phyloP scores from a whole-genome alignment of 306 rosid genomes.

The Calophaca sinica region DNA sequence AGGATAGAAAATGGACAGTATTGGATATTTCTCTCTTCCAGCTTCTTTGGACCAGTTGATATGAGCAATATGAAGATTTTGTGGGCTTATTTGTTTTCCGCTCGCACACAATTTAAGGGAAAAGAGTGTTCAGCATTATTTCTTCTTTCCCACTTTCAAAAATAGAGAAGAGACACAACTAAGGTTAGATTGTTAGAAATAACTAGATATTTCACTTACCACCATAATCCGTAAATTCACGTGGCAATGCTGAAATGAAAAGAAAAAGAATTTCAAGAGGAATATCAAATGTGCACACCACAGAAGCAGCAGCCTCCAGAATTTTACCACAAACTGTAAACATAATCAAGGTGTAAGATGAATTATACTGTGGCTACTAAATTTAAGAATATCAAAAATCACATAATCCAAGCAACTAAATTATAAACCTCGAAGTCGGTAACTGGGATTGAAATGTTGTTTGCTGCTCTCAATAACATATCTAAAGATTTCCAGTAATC shows the following conservation, averaged over 20 bases:
- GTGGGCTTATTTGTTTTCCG: neutral
- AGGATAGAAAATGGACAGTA: neutral
- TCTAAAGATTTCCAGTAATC: conserved; percentile 73
- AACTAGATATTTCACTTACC: conserved; percentile 61
- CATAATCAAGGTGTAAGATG: conserved; percentile 44
- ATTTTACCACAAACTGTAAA: conserved; percentile 79
- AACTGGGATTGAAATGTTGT: conserved; percentile 94
- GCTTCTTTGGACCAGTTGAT: conserved; percentile 22
- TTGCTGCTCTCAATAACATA: conserved; percentile 89
- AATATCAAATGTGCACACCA: conserved; percentile 72
- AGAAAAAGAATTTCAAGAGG: conserved; percentile 73
- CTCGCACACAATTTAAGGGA: conserved; percentile 2
- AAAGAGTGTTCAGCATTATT: conserved; percentile 9
- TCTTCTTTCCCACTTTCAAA: conserved; percentile 18
- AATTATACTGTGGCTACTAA: conserved; percentile 41
- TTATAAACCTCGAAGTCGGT: conserved; percentile 81
- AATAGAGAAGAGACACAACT: conserved; percentile 17
- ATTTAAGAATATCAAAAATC: conserved; percentile 38
- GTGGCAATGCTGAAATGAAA: conserved; percentile 85
- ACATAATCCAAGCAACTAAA: conserved; percentile 53
- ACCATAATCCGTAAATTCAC: conserved; percentile 78
- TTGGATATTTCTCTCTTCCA: conserved; percentile 32
- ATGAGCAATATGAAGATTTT: conserved; percentile 10
- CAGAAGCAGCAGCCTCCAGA: conserved; percentile 76
- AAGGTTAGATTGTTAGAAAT: conserved; percentile 28